Conservation (phyloP, 176 grass and related monocot species). For the Oryza coarctata region DNA sequence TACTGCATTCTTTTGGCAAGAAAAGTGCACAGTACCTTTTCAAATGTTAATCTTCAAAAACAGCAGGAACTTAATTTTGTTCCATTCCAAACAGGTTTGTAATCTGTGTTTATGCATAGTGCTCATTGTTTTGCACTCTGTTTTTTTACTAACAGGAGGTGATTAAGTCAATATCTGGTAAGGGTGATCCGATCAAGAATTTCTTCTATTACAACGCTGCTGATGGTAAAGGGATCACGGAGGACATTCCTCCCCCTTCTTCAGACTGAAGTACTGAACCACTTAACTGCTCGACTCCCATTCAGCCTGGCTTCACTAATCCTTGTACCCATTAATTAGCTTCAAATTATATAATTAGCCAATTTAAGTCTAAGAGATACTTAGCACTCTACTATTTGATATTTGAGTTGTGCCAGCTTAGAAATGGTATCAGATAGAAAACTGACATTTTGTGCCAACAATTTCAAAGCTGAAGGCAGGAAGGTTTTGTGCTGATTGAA, state of each 20-base stretch:
- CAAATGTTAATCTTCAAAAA: background rate
- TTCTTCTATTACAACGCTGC: conserved; percentile 75
- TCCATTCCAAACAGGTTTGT: background rate
- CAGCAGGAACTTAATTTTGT: background rate
- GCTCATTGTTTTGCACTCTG: conserved; percentile 1
- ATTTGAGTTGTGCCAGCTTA: background rate
- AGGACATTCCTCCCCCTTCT: conserved; percentile 55
- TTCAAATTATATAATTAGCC: conserved; percentile 6
- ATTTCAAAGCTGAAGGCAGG: background rate
- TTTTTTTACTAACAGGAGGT: conserved; percentile 59
- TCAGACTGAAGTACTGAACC: background rate
- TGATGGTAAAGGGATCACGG: conserved; percentile 84
- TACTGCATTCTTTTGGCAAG: background rate
- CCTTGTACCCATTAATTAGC: conserved; percentile 16
- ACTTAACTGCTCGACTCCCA: background rate
- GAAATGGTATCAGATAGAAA: background rate
- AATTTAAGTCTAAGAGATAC: background rate
- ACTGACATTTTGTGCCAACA: background rate
- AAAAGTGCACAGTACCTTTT: background rate
- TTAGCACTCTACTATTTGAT: background rate
- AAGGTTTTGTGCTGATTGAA: background rate
- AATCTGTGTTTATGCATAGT: background rate
- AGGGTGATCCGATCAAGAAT: conserved; percentile 89
- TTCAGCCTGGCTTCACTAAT: conserved; percentile 26
- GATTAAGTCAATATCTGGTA: conserved; percentile 89